Base-by-base conservation (phyloP, 495 filamentous ascomycete genomes). In the Neurospora terricola region DNA sequence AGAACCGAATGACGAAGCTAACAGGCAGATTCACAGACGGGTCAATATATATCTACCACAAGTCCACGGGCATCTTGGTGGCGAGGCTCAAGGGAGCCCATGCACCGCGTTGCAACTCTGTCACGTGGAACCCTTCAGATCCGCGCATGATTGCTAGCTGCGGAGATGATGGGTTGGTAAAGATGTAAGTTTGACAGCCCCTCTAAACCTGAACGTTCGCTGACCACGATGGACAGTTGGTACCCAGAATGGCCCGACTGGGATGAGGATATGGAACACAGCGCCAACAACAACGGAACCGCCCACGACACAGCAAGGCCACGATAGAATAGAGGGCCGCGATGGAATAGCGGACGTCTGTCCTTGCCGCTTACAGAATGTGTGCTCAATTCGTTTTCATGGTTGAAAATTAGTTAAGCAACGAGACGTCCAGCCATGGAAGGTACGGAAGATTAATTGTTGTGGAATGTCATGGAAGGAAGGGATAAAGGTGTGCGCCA, bases 71-170 rank as follows among this genome's bases (percentile, higher is more conserved):
- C 4, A 84, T 84, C 3, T 85, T 92, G 5, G 89, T 99, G 8
- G 92, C 93, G 76, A 90, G 86, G 39, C 83, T 97, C 5, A 66
- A 66, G 21, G 88, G 91, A 16, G 94, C 90, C 0, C 95, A 98
- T 75, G 81, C 80, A 0, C 84, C 87, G 9, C 91, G 93, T 12
- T 95, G 96, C 71, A 99, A 97, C 81, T 87, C 93, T n/a, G 92
- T 97, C 40, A 87, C 92, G 8, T 99, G 96, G 96, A 96, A 94
- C 76, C 94, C 94, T 1, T 84, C 83, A 4, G 86, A 97, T 79
- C 90, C 93, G 5, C 87, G 87, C 73, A 91, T 97, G 87, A 97
- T 97, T 81, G 96, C 94, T 9, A 93, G 93, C 12, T 94, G 92
- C 73, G 95, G 96, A 5, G 96, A 99, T 79, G 96, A 99, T 77